A percentile compares a stretch with the other conserved stretches of the same genome.
phyloP scores from a whole-genome alignment of 2,329 filamentous ascomycete genomes.

The Arthrinium phaeospermum region DNA sequence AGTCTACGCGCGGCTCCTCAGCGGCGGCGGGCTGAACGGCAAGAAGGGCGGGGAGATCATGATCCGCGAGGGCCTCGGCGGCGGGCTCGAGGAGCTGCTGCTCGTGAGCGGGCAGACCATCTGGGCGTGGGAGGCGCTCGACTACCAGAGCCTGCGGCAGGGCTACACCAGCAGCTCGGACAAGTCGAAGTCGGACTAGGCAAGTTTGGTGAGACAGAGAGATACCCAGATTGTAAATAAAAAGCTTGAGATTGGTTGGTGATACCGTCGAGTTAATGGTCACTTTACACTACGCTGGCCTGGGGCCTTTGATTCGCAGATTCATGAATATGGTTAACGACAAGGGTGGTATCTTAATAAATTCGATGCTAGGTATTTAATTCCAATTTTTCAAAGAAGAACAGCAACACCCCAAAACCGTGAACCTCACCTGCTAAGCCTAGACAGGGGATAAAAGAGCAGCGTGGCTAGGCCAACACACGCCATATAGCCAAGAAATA shows the following conservation, averaged over 20 bases:
- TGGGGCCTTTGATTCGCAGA: not conserved
- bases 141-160: slow-evolving; percentile 22
- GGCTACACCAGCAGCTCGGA: slow-evolving; percentile 13
- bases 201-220: not conserved
- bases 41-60: slow-evolving; percentile 24
- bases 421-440: not conserved
- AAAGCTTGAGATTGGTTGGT: not conserved
- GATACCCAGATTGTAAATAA: not conserved
- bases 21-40: slow-evolving; percentile 23
- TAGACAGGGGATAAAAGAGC: slow-evolving; percentile 1
- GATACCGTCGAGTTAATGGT: not conserved
- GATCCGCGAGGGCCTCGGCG: slow-evolving; percentile 18
- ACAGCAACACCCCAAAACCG: not conserved
- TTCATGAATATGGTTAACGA: not conserved
- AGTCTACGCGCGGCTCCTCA: slow-evolving; percentile 22
- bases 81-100: slow-evolving; percentile 20
- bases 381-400: slow-evolving; percentile 2
- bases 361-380: not conserved
- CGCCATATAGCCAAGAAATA: not conserved
- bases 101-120: slow-evolving; percentile 21
- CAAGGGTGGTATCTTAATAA: not conserved
- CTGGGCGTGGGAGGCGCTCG: slow-evolving; percentile 22
- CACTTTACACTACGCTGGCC: not conserved
- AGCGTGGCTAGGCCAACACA: not conserved
- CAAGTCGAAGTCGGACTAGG: not conserved